These are phyloP conservation scores for Penicillium aurantiogriseum DNA, from an alignment of 2,329 filamentous ascomycete species.

Conservation along the genomic window DNA sequence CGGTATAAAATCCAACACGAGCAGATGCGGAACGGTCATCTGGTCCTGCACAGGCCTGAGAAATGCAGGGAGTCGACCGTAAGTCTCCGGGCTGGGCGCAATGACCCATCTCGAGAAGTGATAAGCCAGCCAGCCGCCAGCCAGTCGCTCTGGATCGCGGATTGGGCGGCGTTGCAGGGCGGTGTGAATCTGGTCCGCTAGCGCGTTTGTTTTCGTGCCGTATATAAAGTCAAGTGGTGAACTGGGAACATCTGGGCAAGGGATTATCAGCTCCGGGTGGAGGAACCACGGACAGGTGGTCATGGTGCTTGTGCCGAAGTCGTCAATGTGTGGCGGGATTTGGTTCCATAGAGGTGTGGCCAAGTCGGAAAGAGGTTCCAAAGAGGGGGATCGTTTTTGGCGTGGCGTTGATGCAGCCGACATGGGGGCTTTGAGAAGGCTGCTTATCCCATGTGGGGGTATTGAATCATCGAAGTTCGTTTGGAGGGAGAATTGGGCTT, in stretches of 20 bases:
- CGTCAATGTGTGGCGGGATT: conserved; percentile 18
- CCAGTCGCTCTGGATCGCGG: conserved; percentile 28
- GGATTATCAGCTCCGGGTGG: conserved; percentile 19
- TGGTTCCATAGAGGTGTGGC: conserved; percentile 11
- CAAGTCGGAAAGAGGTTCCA: background rate
- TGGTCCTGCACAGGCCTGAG: conserved; percentile 22
- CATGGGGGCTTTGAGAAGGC: background rate
- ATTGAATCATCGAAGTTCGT: background rate
- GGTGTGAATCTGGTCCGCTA: conserved; percentile 27
- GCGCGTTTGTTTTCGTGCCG: conserved; percentile 25
- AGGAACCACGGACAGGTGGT: conserved; percentile 18
- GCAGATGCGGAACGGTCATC: conserved; percentile 19
- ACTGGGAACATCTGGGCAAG: conserved; percentile 19
- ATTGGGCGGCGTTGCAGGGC: conserved; percentile 21
- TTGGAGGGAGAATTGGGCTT: background rate
- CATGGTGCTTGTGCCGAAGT: conserved; percentile 7
- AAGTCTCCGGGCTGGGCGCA: conserved; percentile 22
- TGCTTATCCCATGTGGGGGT: background rate
- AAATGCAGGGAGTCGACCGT: conserved; percentile 18
- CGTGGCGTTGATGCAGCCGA: background rate
- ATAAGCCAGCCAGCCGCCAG: conserved; percentile 23
- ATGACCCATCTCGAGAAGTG: conserved; percentile 25
- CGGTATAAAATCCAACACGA: conserved; percentile 20
- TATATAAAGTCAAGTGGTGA: conserved; percentile 30
- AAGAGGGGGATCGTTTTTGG: background rate